These are phyloP conservation scores for Gossypium davidsonii DNA, from an alignment of 441 rosid species.

Conservation along the genomic window DNA sequence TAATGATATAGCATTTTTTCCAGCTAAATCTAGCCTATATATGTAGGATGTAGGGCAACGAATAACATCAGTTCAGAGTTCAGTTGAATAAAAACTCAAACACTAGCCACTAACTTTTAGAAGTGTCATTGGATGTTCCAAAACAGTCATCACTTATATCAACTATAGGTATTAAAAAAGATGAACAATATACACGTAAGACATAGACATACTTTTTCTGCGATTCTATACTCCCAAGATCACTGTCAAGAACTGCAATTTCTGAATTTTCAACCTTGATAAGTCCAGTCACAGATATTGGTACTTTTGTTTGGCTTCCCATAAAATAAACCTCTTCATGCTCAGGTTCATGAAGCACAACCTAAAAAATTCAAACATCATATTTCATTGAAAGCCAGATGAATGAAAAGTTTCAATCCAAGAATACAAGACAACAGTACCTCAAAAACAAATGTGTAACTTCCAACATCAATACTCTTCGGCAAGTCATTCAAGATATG, in stretches of 20 bases:
- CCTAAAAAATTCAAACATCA: constrained; percentile 29
- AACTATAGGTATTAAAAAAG: constrained; percentile 2
- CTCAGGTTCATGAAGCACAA: constrained; percentile 54
- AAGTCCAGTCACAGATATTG: constrained; percentile 55
- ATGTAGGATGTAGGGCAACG: constrained; percentile 11
- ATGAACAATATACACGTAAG: not conserved
- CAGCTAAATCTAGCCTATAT: constrained; percentile 65
- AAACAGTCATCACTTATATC: not conserved
- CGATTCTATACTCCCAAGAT: constrained; percentile 67
- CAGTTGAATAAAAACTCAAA: not conserved
- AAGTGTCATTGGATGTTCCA: not conserved
- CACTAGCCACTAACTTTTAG: not conserved
- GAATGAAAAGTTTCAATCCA: constrained; percentile 7
- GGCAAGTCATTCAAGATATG: constrained; percentile 50
- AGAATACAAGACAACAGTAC: constrained; percentile 30
- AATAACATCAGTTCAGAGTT: constrained; percentile 4
- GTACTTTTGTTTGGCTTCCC: constrained; percentile 54
- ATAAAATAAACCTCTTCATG: constrained; percentile 46
- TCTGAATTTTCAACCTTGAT: constrained; percentile 58
- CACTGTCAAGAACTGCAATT: constrained; percentile 78
- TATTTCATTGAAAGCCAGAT: constrained; percentile 15
- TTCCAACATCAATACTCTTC: constrained; percentile 65
- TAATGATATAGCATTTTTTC: constrained; percentile 48
- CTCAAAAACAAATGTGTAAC: constrained; percentile 73
- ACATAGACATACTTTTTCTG: constrained; percentile 46